Percentiles rank a stretch among this genome's conserved stretches.
Evolutionary conservation across 345 rosid genomes (phyloP).

Genomic region (Firmiana major): DNA sequence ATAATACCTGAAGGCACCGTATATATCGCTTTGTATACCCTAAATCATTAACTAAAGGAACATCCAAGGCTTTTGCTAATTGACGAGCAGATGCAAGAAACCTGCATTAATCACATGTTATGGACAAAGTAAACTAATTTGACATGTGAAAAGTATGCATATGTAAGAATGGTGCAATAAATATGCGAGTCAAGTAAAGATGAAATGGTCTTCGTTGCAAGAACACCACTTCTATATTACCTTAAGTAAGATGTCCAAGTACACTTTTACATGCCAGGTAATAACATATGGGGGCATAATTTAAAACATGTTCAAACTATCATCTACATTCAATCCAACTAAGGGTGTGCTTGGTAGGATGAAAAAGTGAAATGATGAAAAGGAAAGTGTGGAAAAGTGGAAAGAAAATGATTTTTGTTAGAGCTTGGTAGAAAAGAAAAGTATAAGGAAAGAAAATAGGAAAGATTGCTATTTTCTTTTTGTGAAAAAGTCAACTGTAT

Average conservation of each 20-base stretch:
- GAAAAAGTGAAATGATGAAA: too few species aligned
- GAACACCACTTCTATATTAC: neutral
- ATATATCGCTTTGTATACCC: conserved; percentile 81
- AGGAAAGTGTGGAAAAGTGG: too few species aligned
- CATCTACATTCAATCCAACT: neutral
- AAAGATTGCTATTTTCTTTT: too few species aligned
- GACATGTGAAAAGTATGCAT: neutral
- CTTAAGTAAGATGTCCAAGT: neutral
- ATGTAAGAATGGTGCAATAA: neutral
- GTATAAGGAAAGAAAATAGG: too few species aligned
- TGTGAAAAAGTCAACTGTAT: too few species aligned
- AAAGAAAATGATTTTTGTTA: too few species aligned
- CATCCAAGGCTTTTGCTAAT: conserved; percentile 71
- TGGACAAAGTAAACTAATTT: neutral
- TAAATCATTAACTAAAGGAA: conserved; percentile 74
- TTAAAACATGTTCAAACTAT: neutral
- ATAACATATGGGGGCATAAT: neutral
- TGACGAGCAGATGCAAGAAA: conserved; percentile 76
- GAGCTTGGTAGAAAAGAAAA: too few species aligned
- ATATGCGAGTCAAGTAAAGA: neutral
- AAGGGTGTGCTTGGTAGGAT: too few species aligned
- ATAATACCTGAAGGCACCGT: conserved; percentile 67
- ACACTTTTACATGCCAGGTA: neutral
- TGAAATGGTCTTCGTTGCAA: neutral
- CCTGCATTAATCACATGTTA: conserved; percentile 31